Percentiles rank a stretch among this genome's conserved stretches.
These are phyloP conservation scores for Fusarium fujikuroi DNA, from an alignment of 2,329 filamentous ascomycete species.

Conservation along the genomic window DNA sequence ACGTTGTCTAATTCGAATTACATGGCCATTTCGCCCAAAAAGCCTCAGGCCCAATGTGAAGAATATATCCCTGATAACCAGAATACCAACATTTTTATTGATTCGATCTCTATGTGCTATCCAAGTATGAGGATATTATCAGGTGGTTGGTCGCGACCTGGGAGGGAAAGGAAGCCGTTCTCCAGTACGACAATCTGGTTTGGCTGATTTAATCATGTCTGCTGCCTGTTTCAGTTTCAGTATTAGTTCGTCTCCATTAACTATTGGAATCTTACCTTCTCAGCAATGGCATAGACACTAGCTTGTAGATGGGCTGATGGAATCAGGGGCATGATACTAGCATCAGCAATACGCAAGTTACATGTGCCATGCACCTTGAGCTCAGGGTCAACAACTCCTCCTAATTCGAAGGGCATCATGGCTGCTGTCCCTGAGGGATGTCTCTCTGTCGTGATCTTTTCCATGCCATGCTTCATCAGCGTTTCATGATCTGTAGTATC, in stretches of 20 bases:
- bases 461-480: neutral
- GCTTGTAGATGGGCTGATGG: slow-evolving; percentile 44
- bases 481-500: slow-evolving; percentile 3
- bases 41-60: no score
- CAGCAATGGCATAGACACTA: slow-evolving; percentile 49
- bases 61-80: neutral
- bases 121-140: neutral
- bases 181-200: neutral
- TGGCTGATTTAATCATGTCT: slow-evolving; percentile 15
- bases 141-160: neutral
- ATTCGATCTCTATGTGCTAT: neutral
- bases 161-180: neutral
- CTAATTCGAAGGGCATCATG: slow-evolving; percentile 17
- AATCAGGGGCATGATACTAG: slow-evolving; percentile 42
- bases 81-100: neutral
- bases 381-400: slow-evolving; percentile 39
- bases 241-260: no score
- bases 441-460: slow-evolving; percentile 5
- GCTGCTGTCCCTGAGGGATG: slow-evolving; percentile 17
- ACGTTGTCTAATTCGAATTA: neutral
- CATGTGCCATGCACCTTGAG: slow-evolving; percentile 43
- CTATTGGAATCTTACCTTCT: slow-evolving; percentile 12
- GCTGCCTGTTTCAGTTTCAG: slow-evolving; percentile 12
- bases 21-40: neutral
- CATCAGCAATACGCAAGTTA: slow-evolving; percentile 42